phyloP scores from a whole-genome alignment of 805 yeast genomes.

The Hanseniaspora nectarophila region DNA sequence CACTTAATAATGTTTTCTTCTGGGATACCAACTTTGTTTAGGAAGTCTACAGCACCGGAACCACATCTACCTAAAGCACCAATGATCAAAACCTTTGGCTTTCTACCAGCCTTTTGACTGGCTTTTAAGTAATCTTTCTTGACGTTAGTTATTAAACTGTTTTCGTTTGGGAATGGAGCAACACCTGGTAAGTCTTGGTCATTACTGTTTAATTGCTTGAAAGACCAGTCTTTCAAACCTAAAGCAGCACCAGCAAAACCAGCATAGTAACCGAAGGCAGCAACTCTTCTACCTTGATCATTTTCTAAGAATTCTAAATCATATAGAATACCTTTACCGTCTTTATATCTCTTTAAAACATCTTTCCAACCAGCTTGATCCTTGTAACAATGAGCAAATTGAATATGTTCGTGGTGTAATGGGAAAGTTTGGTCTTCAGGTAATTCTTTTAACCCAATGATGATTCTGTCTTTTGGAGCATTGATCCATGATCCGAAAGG shows the following conservation, averaged over 20 bases:
- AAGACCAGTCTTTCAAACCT: conserved; percentile 89
- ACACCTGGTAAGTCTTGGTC: conserved; percentile 65
- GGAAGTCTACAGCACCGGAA: conserved; percentile 83
- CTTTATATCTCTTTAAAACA: conserved; percentile 77
- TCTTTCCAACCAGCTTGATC: conserved; percentile 96
- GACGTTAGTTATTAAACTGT: conserved; percentile 59
- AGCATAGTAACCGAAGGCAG: conserved; percentile 98
- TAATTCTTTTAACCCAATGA: conserved; percentile 87
- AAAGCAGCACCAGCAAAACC: conserved; percentile 99
- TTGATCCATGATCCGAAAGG: conserved; percentile 87
- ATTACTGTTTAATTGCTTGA: conserved; percentile 65
- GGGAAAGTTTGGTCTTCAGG: conserved; percentile 88
- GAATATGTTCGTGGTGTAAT: conserved; percentile 87
- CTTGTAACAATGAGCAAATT: conserved; percentile 97
- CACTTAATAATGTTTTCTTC: conserved; percentile 73
- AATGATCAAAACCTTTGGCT: conserved; percentile 74
- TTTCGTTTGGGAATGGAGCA: conserved; percentile 71
- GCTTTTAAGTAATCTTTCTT: conserved; percentile 48
- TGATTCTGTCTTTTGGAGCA: conserved; percentile 84
- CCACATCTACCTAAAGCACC: conserved; percentile 99
- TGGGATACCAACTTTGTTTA: conserved; percentile 76
- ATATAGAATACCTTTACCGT: conserved; percentile 80
- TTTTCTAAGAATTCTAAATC: conserved; percentile 91
- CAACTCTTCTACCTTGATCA: conserved; percentile 94
- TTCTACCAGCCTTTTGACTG: conserved; percentile 39